phyloP scores from a whole-genome alignment of 176 grass and related monocot genomes.

The Pontederia crassipes region DNA sequence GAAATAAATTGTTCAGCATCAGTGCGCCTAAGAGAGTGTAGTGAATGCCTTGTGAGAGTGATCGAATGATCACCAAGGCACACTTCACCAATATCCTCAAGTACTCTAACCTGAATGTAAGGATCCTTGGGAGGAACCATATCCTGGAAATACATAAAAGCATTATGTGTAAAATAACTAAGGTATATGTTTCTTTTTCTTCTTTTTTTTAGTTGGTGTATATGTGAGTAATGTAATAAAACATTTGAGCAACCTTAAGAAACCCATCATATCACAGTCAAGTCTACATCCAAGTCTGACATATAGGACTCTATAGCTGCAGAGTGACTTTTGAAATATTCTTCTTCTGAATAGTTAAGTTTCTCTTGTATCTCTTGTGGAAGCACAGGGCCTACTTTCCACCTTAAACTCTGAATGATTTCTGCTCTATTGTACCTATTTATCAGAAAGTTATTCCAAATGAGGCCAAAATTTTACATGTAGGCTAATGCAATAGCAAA shows the following conservation, averaged over 20 bases:
- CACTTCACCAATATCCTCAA: slow-evolving; percentile 85
- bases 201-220: not conserved
- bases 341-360: slow-evolving; percentile 68
- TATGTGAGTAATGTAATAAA: not conserved
- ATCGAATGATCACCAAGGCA: slow-evolving; percentile 81
- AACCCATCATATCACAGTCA: slow-evolving; percentile 60
- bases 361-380: slow-evolving; percentile 95
- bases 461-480: not conserved
- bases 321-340: slow-evolving; percentile 82
- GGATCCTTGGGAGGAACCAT: slow-evolving; percentile 96
- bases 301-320: slow-evolving; percentile 64
- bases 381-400: slow-evolving; percentile 82
- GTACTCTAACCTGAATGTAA: slow-evolving; percentile 73
- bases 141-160: slow-evolving; percentile 47
- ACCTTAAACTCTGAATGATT: slow-evolving; percentile 85
- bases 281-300: slow-evolving; percentile 86
- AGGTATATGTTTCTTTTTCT: too few relatives aligned
- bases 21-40: slow-evolving; percentile 82
- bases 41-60: slow-evolving; percentile 75
- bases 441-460: slow-evolving; percentile 12
- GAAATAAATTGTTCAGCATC: slow-evolving; percentile 86
- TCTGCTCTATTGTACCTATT: slow-evolving; percentile 79
- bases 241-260: slow-evolving; percentile 7
- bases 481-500: not conserved
- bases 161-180: not conserved